Evolutionary conservation across 164 flowering plant genomes (phyloP), one percentile per base, ranked within the genome.

Genomic region (Chloranthus sessilifolius): DNA sequence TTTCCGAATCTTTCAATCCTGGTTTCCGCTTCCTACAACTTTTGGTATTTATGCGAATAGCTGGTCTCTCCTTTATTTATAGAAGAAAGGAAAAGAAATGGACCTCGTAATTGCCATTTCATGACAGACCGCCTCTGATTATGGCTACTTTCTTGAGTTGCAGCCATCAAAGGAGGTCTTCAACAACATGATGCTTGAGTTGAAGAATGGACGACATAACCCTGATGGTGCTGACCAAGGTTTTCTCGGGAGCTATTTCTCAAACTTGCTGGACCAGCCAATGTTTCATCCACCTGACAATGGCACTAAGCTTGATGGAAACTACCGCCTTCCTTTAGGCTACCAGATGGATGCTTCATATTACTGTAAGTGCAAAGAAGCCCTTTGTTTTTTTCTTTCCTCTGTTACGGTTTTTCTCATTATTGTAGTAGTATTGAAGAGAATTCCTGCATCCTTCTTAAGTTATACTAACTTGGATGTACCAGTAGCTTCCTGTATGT

Each of bases 321-420:
- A 28, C 7, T 89, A 66, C 59, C 78, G 99, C 37, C 90, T 94
- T 60, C 97, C 99, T 51, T 58, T 94, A 41, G 99, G 97, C 43
- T 94, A 94, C 60, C 99, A 94, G 74, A 94, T 94, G 99, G 99
- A 94, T 67, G 96, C 97, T 59, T 79, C 96, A 30, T 92, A 86
- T 53, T 89, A 65, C 52, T 89, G 97, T 86, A 51, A 74, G 92
- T 61, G 15, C 15, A n/a, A n/a, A 21, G 12, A 2, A 14, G 7
- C 14, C 4, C 22, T 42, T 37, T 6, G 7, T 24, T 29, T 11
- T 16, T 22, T 38, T 37, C 3, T 39, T 26, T n/a, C n/a, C n/a
- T n/a, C n/a, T n/a, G n/a, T 46, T n/a, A n/a, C n/a, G n/a, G 30
- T 43, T 15, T 33, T 3, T 29, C 30, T 5, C 21, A 27, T 24